phyloP scores from a whole-genome alignment of 768 basidiomycete species.

The Lactarius hengduanensis region DNA sequence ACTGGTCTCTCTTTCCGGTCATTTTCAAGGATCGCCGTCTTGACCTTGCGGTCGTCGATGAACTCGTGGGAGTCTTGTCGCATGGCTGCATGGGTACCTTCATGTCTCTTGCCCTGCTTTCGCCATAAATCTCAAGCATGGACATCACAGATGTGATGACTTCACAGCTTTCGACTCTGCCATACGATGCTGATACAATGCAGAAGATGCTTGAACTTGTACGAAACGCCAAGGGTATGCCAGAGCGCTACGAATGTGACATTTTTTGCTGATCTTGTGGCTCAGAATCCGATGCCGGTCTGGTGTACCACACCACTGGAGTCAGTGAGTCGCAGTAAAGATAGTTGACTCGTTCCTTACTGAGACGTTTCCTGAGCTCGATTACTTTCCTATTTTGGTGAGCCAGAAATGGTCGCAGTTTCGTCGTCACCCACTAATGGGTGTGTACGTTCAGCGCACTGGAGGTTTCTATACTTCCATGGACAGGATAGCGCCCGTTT shows the following conservation, averaged over 20 bases:
- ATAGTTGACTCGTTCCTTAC: not conserved
- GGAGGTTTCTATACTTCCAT: slow-evolving; percentile 1
- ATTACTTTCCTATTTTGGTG: not conserved
- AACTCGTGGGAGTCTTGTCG: slow-evolving; percentile 34
- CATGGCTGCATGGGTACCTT: slow-evolving; percentile 37
- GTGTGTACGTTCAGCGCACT: not conserved
- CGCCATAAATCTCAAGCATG: not conserved
- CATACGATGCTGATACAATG: not conserved
- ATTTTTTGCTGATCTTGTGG: not conserved
- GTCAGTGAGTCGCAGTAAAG: not conserved
- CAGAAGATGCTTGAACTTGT: not conserved
- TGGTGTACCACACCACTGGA: not conserved
- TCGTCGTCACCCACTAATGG: too few relatives aligned
- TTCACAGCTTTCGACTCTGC: not conserved
- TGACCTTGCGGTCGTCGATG: slow-evolving; percentile 27
- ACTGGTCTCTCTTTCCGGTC: not conserved
- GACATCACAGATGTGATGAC: not conserved
- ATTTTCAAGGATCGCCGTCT: slow-evolving; percentile 14
- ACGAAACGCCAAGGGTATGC: not conserved
- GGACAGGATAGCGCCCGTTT: not conserved
- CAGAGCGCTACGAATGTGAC: too few relatives aligned
- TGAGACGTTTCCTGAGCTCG: not conserved
- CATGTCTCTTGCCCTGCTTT: not conserved
- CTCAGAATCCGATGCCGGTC: not conserved
- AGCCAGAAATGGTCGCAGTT: not conserved